Evolutionary conservation across 257 asterid species (phyloP).

Genomic region (Rehmannia glutinosa): DNA sequence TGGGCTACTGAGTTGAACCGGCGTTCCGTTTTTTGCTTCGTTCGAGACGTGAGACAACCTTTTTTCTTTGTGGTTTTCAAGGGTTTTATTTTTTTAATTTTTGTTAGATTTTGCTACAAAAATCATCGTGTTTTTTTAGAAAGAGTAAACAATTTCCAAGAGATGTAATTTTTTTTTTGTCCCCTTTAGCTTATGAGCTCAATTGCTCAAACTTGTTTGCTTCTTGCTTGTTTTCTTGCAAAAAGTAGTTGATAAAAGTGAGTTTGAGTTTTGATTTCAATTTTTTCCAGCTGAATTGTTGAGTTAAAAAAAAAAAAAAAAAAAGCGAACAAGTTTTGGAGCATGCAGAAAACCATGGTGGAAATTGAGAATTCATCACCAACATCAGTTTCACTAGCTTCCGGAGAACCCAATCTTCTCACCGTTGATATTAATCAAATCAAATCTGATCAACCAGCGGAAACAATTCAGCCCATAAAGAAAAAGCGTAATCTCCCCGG

Average conservation of each 20-base stretch:
- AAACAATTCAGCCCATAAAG: slow-evolving; percentile 33
- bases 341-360: slow-evolving; percentile 29
- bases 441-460: slow-evolving; percentile 17
- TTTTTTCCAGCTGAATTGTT: too few species aligned
- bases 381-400: slow-evolving; percentile 20
- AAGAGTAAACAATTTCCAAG: slow-evolving; percentile 8
- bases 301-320: too few species aligned
- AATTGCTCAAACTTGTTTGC: too few species aligned
- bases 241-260: too few species aligned
- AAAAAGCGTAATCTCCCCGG: slow-evolving; percentile 88
- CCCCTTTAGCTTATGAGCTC: slow-evolving; percentile 1
- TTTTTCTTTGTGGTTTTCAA: not conserved
- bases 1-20: slow-evolving; percentile 24
- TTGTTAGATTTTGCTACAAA: slow-evolving; percentile 8
- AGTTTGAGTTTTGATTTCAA: too few species aligned
- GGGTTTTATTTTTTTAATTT: not conserved
- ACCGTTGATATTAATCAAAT: slow-evolving; percentile 17
- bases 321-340: not conserved
- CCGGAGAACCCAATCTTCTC: slow-evolving; percentile 30
- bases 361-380: slow-evolving; percentile 41
- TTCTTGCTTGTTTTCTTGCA: not conserved
- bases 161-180: not conserved
- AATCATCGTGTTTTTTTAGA: not conserved
- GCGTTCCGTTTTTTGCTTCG: slow-evolving; percentile 23
- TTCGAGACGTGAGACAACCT: slow-evolving; percentile 19